Base-by-base conservation (phyloP, 2,329 filamentous ascomycete genomes). In the Phialophora verrucosa region DNA sequence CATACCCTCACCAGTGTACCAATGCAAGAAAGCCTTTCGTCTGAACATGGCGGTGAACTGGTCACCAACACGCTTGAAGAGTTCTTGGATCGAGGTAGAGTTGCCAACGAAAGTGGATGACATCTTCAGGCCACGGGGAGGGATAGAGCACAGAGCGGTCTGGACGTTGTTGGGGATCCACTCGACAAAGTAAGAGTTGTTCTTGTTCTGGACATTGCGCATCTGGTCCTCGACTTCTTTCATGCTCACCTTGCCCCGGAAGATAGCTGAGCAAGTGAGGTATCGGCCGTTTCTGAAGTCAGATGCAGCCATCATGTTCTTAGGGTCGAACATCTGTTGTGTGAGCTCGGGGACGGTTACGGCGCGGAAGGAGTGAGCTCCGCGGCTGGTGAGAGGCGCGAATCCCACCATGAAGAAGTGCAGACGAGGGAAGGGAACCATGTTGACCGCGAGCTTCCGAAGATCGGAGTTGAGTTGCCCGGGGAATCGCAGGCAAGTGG, bases 391-490 rank as follows among this genome's bases (percentile, higher is more conserved):
- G 78, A 99, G 88, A 80, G 95, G 95, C 83, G 95, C 94, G 81
- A 99, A 99, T 82, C 95, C 95, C 81, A 99, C 95, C 95, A 99
- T 99, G 90, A 99, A 99, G 90, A 99, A 99, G 85, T 99, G 95
- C 72, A 99, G 92, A 93, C 95, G 95, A 75, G 95, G 95, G 91
- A 99, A 99, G 71, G 95, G 95, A 84, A 99, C 95, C 88, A 99
- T 99, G 92, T 99, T 99, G 83, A 99, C 95, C 75, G 95, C 95
- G 78, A 99, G 85, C 88, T 99, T 99, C 86, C 95, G 93, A 75
- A 99, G 91, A 82, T 99, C 95, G 80, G 95, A 99, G 91, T 99
- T 99, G 75, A 99, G 91, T 88, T 99, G 95, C 81, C 95, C 95
- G 65, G 95, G 95, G 92, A 99, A 99, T 83, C 95, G 95, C 80